A percentile compares a stretch with the other conserved stretches of the same genome.
Conservation (phyloP, 2,329 filamentous ascomycete species). For the Xylariaceae sp. region DNA sequence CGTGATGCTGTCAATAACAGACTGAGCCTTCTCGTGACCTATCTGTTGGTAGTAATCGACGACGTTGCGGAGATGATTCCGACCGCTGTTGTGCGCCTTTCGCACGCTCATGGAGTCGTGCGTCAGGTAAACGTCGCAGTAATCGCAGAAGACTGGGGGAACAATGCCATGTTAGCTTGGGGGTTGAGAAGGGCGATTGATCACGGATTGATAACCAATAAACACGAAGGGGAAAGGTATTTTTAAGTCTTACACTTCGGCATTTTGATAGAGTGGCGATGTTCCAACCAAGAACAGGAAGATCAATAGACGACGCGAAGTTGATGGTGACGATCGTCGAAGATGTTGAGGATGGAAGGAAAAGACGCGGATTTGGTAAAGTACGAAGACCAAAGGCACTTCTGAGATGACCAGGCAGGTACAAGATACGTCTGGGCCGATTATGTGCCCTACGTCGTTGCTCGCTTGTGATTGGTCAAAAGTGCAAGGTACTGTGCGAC, state of each 20-base stretch:
- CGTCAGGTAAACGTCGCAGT: conserved; percentile 99
- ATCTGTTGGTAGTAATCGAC: conserved; percentile 99
- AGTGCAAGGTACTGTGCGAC: not conserved
- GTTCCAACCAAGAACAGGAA: not conserved
- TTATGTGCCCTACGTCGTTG: not conserved
- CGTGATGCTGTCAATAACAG: conserved; percentile 96
- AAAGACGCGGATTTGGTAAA: not conserved
- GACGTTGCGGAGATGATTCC: conserved; percentile 95
- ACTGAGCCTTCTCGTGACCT: conserved; percentile 96
- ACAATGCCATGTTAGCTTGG: conserved; percentile 21
- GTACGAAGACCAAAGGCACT: not conserved
- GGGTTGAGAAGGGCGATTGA: too few relatives aligned
- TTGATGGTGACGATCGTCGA: not conserved
- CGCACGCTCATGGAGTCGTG: conserved; percentile 99
- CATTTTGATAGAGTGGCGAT: conserved; percentile 51
- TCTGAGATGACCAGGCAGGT: not conserved
- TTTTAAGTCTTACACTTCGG: conserved; percentile 62
- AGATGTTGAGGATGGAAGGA: not conserved
- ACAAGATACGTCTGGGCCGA: not conserved
- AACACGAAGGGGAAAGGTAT: too few relatives aligned
- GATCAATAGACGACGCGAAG: not conserved
- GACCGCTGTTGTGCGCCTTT: conserved; percentile 94
- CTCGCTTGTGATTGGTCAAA: not conserved
- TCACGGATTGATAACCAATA: too few relatives aligned
- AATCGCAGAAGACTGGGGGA: conserved; percentile 76